phyloP scores from a whole-genome alignment of 192 early-diverging fungal species.

The Spinellus fusiger region DNA sequence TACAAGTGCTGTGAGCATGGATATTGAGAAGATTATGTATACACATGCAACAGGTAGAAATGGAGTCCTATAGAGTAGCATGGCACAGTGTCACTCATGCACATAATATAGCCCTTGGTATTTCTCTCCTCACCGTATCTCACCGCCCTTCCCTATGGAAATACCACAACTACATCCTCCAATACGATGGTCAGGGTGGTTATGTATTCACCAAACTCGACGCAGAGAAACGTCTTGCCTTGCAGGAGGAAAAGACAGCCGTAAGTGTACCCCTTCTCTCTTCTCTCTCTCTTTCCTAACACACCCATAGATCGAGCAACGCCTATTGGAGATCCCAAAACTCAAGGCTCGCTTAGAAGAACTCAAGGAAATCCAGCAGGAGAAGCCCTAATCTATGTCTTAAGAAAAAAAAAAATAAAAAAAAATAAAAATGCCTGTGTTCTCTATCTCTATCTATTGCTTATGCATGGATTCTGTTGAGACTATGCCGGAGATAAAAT shows the following conservation, averaged over 20 bases:
- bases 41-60: constrained; percentile 58
- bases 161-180: constrained; percentile 91
- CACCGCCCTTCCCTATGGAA: constrained; percentile 95
- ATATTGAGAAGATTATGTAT: constrained; percentile 90
- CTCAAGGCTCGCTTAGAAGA: constrained; percentile 62
- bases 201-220: constrained; percentile 91
- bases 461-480: too few relatives aligned
- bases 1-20: constrained; percentile 84
- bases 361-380: constrained; percentile 41
- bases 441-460: too few relatives aligned
- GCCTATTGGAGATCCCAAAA: constrained; percentile 74
- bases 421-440: neutral
- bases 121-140: constrained; percentile 90
- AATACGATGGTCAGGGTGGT: constrained; percentile 96
- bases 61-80: too few relatives aligned
- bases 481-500: neutral
- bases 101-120: constrained; percentile 54
- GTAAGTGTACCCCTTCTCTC: constrained; percentile 24
- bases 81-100: neutral
- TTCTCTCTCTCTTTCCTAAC: neutral
- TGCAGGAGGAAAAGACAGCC: constrained; percentile 88
- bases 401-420: neutral
- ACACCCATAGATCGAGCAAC: constrained; percentile 54
- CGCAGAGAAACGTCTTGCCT: constrained; percentile 75
- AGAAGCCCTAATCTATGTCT: too few relatives aligned